Evolutionary conservation across 192 early-diverging fungal genomes (phyloP).

Genomic region (Dimargaris cristalligena): DNA sequence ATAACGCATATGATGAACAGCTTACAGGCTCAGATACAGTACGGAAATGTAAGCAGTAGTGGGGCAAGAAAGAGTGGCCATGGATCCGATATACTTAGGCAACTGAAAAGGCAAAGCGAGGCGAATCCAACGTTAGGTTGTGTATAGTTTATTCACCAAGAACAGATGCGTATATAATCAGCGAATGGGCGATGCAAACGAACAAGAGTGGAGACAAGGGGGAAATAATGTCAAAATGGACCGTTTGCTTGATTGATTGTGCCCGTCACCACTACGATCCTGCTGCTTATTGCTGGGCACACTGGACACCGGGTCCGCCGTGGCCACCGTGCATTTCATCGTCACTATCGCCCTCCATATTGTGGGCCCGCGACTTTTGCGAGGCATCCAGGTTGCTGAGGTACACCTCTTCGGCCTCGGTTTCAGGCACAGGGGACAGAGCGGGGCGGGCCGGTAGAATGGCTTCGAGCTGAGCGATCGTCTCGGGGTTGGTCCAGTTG

Average conservation of each 20-base stretch:
- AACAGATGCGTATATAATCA: too few species aligned
- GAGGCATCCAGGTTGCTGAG: slow-evolving; percentile 56
- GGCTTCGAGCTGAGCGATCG: slow-evolving; percentile 55
- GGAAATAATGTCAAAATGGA: not conserved
- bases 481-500: slow-evolving; percentile 59
- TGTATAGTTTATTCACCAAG: too few species aligned
- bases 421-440: slow-evolving; percentile 31
- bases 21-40: too few species aligned
- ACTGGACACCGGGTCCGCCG: slow-evolving; percentile 71
- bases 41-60: too few species aligned
- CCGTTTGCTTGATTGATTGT: not conserved
- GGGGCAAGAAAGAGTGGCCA: too few species aligned
- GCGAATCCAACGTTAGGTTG: too few species aligned
- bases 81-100: too few species aligned
- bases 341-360: slow-evolving; percentile 42
- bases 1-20: too few species aligned
- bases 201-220: too few species aligned
- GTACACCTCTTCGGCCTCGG: slow-evolving; percentile 66
- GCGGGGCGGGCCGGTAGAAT: slow-evolving; percentile 63
- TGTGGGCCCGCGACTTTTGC: slow-evolving; percentile 43
- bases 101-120: too few species aligned
- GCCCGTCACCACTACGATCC: too few species aligned
- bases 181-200: too few species aligned
- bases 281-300: slow-evolving; percentile 97
- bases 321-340: slow-evolving; percentile 49